A percentile compares a stretch with the other conserved stretches of the same genome.
phyloP scores from a whole-genome alignment of 2,329 filamentous ascomycete genomes.

The Diaporthe sp. region DNA sequence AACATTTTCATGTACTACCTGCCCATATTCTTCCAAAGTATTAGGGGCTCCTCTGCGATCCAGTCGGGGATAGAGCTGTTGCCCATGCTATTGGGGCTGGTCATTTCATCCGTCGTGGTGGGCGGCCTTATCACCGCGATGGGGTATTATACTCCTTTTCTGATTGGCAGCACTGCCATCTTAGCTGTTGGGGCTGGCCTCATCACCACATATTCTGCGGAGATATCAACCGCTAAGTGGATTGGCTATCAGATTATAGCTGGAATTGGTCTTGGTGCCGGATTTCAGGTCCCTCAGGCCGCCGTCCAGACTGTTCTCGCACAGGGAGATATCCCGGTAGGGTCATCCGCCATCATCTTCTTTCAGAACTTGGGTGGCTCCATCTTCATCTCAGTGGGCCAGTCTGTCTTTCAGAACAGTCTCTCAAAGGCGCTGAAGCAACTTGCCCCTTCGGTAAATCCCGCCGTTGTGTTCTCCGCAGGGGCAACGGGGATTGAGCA shows the following conservation, averaged over 20 bases:
- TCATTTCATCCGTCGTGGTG: not conserved
- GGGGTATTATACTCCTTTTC: slow-evolving; percentile 59
- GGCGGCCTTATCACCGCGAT: slow-evolving; percentile 32
- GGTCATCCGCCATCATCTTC: slow-evolving; percentile 64
- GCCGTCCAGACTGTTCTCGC: slow-evolving; percentile 63
- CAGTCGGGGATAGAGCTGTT: not conserved
- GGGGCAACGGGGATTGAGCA: not conserved
- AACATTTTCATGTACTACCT: slow-evolving; percentile 50
- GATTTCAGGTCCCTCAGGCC: slow-evolving; percentile 58
- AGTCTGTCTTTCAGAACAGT: slow-evolving; percentile 49
- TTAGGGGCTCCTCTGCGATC: slow-evolving; percentile 44
- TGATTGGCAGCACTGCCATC: slow-evolving; percentile 53
- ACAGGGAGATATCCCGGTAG: slow-evolving; percentile 60
- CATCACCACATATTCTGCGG: slow-evolving; percentile 63
- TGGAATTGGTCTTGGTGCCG: slow-evolving; percentile 56
- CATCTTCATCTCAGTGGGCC: slow-evolving; percentile 62
- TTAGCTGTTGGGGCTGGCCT: slow-evolving; percentile 64
- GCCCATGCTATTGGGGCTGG: not conserved
- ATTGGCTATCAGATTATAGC: slow-evolving; percentile 70
- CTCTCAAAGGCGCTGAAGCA: not conserved
- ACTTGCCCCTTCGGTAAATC: not conserved
- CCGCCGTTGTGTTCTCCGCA: not conserved
- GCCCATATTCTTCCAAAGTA: slow-evolving; percentile 51
- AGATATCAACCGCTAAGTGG: slow-evolving; percentile 63
- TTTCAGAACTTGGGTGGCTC: slow-evolving; percentile 74